These are phyloP conservation scores for Luvunga scandens DNA, from an alignment of 345 rosid species.

Conservation along the genomic window DNA sequence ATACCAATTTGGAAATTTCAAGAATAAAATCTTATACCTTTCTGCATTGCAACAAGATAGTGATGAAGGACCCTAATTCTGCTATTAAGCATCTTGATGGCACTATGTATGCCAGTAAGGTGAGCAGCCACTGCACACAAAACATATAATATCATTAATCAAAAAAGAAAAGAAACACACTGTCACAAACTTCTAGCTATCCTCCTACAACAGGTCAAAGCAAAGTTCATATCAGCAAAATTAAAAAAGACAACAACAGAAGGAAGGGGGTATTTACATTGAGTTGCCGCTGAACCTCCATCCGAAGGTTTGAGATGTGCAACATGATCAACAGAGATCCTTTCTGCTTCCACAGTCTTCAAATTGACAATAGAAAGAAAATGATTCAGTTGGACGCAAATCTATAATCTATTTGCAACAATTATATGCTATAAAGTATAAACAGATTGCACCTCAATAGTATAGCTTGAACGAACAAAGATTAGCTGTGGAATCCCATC, in stretches of 20 bases:
- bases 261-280: conserved; percentile 39
- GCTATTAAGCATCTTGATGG: conserved; percentile 97
- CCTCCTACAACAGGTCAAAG: background rate
- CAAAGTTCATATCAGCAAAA: background rate
- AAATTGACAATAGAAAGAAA: conserved; percentile 6
- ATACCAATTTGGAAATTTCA: background rate
- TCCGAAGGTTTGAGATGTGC: conserved; percentile 99
- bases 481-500: conserved; percentile 96
- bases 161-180: background rate
- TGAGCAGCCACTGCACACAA: conserved; percentile 90
- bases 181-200: too few species aligned
- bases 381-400: background rate
- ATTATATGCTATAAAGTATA: background rate
- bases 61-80: conserved; percentile 92
- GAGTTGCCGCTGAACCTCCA: conserved; percentile 98
- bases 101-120: conserved; percentile 95
- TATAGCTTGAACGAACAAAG: conserved; percentile 84
- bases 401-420: background rate
- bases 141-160: background rate
- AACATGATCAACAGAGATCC: conserved; percentile 98
- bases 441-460: conserved; percentile 66
- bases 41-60: conserved; percentile 85
- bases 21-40: conserved; percentile 41
- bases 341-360: conserved; percentile 92
- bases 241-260: background rate